These are phyloP conservation scores for Priceomyces haplophilus DNA, from an alignment of 805 yeast genomes.

Conservation along the genomic window DNA sequence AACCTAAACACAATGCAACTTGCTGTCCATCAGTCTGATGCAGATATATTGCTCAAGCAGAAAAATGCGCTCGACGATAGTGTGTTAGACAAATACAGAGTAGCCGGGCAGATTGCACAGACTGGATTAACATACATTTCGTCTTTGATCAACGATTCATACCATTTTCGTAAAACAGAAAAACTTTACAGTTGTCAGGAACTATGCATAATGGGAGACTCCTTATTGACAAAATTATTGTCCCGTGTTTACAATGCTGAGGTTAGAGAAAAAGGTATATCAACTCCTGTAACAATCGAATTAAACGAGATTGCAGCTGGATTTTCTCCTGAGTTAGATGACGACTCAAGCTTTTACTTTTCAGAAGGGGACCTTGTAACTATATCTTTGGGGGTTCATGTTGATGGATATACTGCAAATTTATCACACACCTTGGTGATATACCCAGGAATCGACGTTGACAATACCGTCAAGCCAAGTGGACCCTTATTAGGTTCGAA, in stretches of 20 bases:
- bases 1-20: slow-evolving; percentile 51
- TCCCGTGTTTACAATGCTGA: slow-evolving; percentile 56
- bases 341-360: slow-evolving; percentile 45
- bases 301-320: slow-evolving; percentile 75
- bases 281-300: slow-evolving; percentile 87
- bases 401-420: slow-evolving; percentile 91
- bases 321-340: slow-evolving; percentile 83
- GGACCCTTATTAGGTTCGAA: slow-evolving; percentile 81
- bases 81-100: slow-evolving; percentile 76
- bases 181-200: slow-evolving; percentile 57
- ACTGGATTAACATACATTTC: slow-evolving; percentile 69
- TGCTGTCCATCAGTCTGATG: slow-evolving; percentile 72
- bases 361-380: slow-evolving; percentile 82
- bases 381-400: slow-evolving; percentile 81
- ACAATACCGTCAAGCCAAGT: slow-evolving; percentile 44
- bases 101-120: slow-evolving; percentile 87
- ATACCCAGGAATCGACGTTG: slow-evolving; percentile 49
- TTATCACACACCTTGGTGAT: slow-evolving; percentile 85
- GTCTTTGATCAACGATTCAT: slow-evolving; percentile 66
- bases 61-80: slow-evolving; percentile 63
- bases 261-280: slow-evolving; percentile 85
- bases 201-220: slow-evolving; percentile 79
- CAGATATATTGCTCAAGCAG: slow-evolving; percentile 66
- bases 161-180: slow-evolving; percentile 53
- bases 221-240: slow-evolving; percentile 61